phyloP scores from a whole-genome alignment of 176 grass and related monocot species.

The Carex kokanica region DNA sequence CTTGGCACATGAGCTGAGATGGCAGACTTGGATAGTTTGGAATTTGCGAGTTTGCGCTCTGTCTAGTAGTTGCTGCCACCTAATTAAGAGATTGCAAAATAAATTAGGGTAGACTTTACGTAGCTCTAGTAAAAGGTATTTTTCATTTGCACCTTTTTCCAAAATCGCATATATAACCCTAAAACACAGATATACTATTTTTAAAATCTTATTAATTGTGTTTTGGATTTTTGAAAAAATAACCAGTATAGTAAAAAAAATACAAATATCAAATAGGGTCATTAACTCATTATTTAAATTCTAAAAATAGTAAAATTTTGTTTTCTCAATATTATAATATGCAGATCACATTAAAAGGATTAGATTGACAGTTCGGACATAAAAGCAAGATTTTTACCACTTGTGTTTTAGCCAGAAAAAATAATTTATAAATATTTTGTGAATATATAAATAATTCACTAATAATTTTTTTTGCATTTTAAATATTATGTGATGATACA shows the following conservation, averaged over 20 bases:
- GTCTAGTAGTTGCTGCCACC: slow-evolving; percentile 88
- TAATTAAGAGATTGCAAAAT: slow-evolving; percentile 17
- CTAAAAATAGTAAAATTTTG: background rate
- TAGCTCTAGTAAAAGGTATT: background rate
- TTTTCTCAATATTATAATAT: background rate
- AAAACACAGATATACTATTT: background rate
- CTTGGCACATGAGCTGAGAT: slow-evolving; percentile 93
- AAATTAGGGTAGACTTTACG: background rate
- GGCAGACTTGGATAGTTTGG: slow-evolving; percentile 85
- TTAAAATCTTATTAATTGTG: background rate
- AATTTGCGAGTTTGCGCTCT: slow-evolving; percentile 66
- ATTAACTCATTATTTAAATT: background rate
- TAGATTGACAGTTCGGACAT: background rate
- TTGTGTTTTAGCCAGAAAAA: background rate
- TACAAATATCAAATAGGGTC: background rate
- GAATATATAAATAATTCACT: too few species aligned
- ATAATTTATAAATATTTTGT: too few species aligned
- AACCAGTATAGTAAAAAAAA: background rate
- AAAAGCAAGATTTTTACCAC: background rate
- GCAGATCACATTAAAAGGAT: background rate
- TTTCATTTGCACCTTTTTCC: background rate
- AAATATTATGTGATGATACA: too few species aligned
- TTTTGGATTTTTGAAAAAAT: background rate
- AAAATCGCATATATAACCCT: background rate
- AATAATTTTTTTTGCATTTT: too few species aligned